phyloP scores from a whole-genome alignment of 352 stramenopile genomes.

The Phytophthora nicotianae region DNA sequence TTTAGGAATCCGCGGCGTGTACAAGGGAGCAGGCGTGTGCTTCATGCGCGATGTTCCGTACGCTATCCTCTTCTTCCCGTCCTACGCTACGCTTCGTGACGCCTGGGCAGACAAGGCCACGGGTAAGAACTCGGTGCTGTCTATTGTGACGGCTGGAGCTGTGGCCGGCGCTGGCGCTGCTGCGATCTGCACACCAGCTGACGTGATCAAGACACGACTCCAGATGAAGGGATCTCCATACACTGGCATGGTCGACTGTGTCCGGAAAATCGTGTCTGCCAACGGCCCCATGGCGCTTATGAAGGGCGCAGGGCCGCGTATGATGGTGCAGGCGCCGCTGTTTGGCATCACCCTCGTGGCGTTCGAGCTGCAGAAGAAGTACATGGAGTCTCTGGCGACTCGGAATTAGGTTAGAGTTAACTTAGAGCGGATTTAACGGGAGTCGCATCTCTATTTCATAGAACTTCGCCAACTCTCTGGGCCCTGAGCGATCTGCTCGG shows the following conservation, averaged over 20 bases:
- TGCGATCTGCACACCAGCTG: conserved; percentile 62
- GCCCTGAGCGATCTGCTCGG: conserved; percentile 1
- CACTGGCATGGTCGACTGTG: conserved; percentile 84
- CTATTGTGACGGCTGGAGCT: conserved; percentile 68
- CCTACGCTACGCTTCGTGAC: conserved; percentile 78
- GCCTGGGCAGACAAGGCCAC: conserved; percentile 47
- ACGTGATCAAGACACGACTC: conserved; percentile 91
- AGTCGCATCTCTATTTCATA: conserved; percentile 16
- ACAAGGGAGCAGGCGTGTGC: conserved; percentile 87
- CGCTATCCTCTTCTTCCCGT: conserved; percentile 93
- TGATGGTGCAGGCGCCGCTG: conserved; percentile 87
- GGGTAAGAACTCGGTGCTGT: conserved; percentile 61
- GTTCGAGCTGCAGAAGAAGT: conserved; percentile 91
- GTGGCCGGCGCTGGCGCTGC: conserved; percentile 67
- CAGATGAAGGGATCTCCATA: conserved; percentile 86
- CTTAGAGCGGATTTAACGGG: background rate
- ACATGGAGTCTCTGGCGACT: conserved; percentile 69
- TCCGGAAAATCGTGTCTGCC: conserved; percentile 69
- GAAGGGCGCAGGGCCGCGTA: conserved; percentile 82
- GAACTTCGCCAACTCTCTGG: conserved; percentile 12
- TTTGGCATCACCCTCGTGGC: conserved; percentile 86
- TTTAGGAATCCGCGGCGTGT: conserved; percentile 82
- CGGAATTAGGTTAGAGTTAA: conserved; percentile 16
- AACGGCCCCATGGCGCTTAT: conserved; percentile 88
- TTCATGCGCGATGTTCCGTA: conserved; percentile 93